Percentiles rank a stretch among this genome's conserved stretches.
These are phyloP conservation scores for Apiospora kogelbergensis DNA, from an alignment of 2,329 filamentous ascomycete species.

Conservation along the genomic window DNA sequence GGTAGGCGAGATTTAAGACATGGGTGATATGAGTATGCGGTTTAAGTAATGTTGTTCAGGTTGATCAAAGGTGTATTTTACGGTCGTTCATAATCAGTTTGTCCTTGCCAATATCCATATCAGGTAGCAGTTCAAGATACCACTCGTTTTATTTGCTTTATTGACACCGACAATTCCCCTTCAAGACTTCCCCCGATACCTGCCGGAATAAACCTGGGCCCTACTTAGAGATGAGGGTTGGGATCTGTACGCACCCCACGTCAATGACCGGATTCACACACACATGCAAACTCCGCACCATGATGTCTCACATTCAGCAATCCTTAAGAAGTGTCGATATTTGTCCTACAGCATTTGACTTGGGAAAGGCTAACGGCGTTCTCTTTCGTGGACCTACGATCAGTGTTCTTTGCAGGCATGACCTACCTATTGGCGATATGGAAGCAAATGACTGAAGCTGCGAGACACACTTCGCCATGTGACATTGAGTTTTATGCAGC, in stretches of 20 bases:
- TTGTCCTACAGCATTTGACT: conserved; percentile 3
- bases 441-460: not conserved
- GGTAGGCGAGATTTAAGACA: not conserved
- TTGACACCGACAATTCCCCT: not conserved
- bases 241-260: conserved; percentile 20
- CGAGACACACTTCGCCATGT: not conserved
- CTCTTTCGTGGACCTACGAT: conserved; percentile 29
- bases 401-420: conserved; percentile 29
- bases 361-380: conserved; percentile 24
- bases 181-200: not conserved
- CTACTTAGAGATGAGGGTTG: too few relatives aligned
- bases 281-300: conserved; percentile 19
- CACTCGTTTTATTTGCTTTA: not conserved
- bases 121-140: not conserved
- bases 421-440: conserved; percentile 11
- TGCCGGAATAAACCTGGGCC: not conserved
- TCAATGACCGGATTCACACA: conserved; percentile 27
- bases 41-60: not conserved
- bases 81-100: not conserved
- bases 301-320: conserved; percentile 23
- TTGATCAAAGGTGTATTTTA: not conserved
- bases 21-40: not conserved
- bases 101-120: not conserved
- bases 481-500: not conserved
- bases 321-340: conserved; percentile 21